Evolutionary conservation across 2,329 filamentous ascomycete genomes (phyloP).

Genomic region (Teratosphaeria destructans): DNA sequence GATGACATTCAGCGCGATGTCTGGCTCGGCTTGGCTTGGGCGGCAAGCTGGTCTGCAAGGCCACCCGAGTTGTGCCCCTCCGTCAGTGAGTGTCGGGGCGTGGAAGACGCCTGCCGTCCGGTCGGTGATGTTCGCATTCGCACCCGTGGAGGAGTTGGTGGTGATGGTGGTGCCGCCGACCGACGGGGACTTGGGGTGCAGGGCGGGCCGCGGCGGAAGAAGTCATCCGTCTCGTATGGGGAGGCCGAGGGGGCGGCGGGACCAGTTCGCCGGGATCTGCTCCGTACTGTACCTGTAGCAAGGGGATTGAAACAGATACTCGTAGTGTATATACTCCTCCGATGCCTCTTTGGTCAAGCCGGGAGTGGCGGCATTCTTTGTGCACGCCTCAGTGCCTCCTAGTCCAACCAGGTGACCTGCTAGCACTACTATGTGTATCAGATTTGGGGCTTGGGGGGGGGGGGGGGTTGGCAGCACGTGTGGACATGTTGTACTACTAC

Average conservation of each 20-base stretch:
- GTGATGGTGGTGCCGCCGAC: slow-evolving; percentile 24
- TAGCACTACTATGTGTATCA: neutral
- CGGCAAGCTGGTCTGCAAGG: slow-evolving; percentile 26
- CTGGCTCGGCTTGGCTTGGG: slow-evolving; percentile 26
- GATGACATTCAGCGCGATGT: slow-evolving; percentile 10
- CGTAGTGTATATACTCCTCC: slow-evolving; percentile 2
- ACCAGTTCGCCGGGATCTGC: slow-evolving; percentile 20
- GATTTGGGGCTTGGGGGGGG: no score
- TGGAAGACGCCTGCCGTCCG: slow-evolving; percentile 20
- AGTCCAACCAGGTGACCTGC: neutral
- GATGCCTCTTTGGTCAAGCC: neutral
- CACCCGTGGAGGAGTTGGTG: slow-evolving; percentile 15
- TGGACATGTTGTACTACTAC: no score
- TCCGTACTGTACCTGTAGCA: slow-evolving; percentile 11
- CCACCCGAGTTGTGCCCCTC: slow-evolving; percentile 28
- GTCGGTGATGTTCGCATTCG: slow-evolving; percentile 14
- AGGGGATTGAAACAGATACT: slow-evolving; percentile 35
- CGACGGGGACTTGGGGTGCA: slow-evolving; percentile 1
- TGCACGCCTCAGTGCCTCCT: neutral
- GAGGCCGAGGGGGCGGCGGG: slow-evolving; percentile 6
- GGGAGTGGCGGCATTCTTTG: neutral
- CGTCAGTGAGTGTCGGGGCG: neutral
- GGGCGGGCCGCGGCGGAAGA: slow-evolving; percentile 21
- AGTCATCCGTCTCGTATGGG: slow-evolving; percentile 12
- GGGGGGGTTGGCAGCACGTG: no score